Evolutionary conservation across 768 basidiomycete species (phyloP).

Genomic region (Kwoniella dendrophila): DNA sequence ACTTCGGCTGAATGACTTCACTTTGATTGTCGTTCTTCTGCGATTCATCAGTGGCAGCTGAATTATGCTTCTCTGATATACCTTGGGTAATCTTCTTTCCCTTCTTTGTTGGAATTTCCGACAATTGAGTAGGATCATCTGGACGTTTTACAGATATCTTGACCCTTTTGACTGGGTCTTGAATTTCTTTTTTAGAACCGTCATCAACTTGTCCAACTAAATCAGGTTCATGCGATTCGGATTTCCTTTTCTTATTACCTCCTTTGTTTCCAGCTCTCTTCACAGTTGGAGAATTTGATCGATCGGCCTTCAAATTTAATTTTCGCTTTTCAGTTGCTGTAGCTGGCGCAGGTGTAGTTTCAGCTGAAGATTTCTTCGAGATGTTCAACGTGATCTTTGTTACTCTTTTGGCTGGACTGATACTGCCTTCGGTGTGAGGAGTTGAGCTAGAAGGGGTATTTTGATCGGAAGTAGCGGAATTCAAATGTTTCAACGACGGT

Average conservation of each 20-base stretch:
- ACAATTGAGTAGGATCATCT: neutral
- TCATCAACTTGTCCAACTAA: neutral
- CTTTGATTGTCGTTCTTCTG: neutral
- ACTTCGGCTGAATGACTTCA: neutral
- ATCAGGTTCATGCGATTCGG: slow-evolving; percentile 6
- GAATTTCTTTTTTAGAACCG: neutral
- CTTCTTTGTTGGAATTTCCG: too few relatives aligned
- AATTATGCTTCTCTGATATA: too few relatives aligned
- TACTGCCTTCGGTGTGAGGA: slow-evolving; percentile 4
- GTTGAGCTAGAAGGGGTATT: neutral
- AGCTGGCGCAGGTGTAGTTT: neutral
- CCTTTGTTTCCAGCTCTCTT: neutral
- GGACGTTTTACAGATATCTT: neutral
- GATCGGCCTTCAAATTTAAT: too few relatives aligned
- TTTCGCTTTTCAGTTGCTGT: neutral
- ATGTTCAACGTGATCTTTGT: slow-evolving; percentile 10
- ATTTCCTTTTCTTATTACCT: slow-evolving; percentile 9
- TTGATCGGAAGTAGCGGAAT: neutral
- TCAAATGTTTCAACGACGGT: neutral
- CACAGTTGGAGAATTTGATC: neutral
- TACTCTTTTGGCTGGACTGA: slow-evolving; percentile 1
- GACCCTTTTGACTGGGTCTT: slow-evolving; percentile 1
- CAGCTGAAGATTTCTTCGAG: neutral
- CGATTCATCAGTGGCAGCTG: neutral
- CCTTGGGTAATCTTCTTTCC: too few relatives aligned